Conservation (phyloP, 108 stramenopile species). For the Cyclotella distinguenda region DNA sequence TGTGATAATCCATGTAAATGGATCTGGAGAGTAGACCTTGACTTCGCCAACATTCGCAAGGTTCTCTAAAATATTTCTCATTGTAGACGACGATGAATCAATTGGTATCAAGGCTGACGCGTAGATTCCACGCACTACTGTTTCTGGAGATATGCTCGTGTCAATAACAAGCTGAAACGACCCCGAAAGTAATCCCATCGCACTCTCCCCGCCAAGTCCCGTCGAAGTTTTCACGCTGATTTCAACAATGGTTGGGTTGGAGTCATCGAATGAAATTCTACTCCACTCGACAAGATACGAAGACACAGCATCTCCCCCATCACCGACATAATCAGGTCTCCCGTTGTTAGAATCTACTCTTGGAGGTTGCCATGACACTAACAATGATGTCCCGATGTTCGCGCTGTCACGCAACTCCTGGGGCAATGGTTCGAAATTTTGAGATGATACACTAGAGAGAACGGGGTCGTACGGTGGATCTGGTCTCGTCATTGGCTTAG, state of each 20-base stretch:
- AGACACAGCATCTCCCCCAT: constrained; percentile 53
- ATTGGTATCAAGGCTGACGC: constrained; percentile 45
- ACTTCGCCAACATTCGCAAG: constrained; percentile 77
- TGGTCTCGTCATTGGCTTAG: constrained; percentile 53
- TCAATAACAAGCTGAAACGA: constrained; percentile 39
- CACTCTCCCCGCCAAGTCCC: constrained; percentile 26
- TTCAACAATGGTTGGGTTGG: constrained; percentile 39
- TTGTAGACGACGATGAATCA: constrained; percentile 22
- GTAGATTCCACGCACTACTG: constrained; percentile 25
- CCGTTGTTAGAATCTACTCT: constrained; percentile 38
- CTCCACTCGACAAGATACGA: constrained; percentile 64
- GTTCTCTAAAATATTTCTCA: constrained; percentile 73
- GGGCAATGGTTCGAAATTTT: constrained; percentile 15
- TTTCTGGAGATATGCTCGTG: constrained; percentile 17
- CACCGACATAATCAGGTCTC: constrained; percentile 49
- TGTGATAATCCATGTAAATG: constrained; percentile 53
- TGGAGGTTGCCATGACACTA: constrained; percentile 51
- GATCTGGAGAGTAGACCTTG: constrained; percentile 43
- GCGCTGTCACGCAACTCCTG: constrained; percentile 21
- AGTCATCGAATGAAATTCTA: constrained; percentile 40
- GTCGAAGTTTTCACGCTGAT: constrained; percentile 33
- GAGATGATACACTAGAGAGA: constrained; percentile 28
- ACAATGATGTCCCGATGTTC: constrained; percentile 44
- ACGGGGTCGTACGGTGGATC: constrained; percentile 53
- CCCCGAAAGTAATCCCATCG: constrained; percentile 30